Evolutionary conservation across 2,329 filamentous ascomycete genomes (phyloP).

Genomic region (Madurella fahalii): DNA sequence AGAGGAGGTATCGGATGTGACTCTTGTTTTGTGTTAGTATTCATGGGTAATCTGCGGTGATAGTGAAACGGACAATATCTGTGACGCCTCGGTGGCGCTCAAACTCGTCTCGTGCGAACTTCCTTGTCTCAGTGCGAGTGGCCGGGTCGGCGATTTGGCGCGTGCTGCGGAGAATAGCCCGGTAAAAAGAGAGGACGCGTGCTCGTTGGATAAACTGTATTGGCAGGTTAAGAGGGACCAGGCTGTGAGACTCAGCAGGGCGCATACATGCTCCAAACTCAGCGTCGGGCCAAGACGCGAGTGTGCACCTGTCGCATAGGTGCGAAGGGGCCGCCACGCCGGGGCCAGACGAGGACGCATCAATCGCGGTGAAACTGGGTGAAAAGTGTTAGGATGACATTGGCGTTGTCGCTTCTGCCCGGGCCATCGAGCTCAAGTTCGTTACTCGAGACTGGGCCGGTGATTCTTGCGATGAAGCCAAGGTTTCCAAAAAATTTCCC

Average conservation of each 20-base stretch:
- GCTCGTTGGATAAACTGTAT: slow-evolving; percentile 55
- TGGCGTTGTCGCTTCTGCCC: neutral
- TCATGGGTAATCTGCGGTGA: neutral
- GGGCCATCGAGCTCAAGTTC: neutral
- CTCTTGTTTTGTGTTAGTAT: slow-evolving; percentile 34
- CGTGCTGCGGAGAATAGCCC: slow-evolving; percentile 53
- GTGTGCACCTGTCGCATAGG: slow-evolving; percentile 36
- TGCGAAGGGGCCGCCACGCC: slow-evolving; percentile 30
- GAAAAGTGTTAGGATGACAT: neutral
- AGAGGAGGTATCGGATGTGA: slow-evolving; percentile 60
- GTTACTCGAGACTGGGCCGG: too few relatives aligned
- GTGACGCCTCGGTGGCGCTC: slow-evolving; percentile 54
- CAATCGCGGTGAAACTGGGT: slow-evolving; percentile 3
- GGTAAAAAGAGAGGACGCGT: slow-evolving; percentile 54
- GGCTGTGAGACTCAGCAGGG: neutral
- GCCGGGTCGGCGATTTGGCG: slow-evolving; percentile 46
- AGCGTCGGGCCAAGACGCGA: slow-evolving; percentile 42
- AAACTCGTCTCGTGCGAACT: slow-evolving; percentile 57
- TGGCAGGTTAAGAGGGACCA: neutral
- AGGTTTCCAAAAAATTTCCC: too few relatives aligned
- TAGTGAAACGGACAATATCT: slow-evolving; percentile 46
- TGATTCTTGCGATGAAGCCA: too few relatives aligned
- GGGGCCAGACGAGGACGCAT: slow-evolving; percentile 23
- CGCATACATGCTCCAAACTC: slow-evolving; percentile 56
- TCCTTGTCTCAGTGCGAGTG: slow-evolving; percentile 52